Evolutionary conservation across 495 filamentous ascomycete species (phyloP).

Genomic region (Xylaria curta): DNA sequence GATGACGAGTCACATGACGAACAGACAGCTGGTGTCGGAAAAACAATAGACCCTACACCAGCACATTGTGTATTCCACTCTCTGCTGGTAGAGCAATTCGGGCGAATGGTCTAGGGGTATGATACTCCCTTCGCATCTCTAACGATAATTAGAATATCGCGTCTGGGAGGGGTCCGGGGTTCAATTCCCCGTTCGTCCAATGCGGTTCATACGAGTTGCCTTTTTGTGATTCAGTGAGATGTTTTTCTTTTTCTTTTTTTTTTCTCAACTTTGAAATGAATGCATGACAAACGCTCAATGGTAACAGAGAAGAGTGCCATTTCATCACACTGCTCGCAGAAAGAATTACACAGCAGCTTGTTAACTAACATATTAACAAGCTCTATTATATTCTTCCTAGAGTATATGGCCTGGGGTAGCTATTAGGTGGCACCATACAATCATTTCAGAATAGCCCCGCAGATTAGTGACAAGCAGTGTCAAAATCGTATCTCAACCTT

Average conservation of each 20-base stretch:
- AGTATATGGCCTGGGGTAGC: neutral
- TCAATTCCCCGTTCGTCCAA: constrained; percentile 33
- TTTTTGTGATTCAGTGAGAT: neutral
- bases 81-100: neutral
- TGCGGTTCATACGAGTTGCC: neutral
- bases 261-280: no score
- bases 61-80: neutral
- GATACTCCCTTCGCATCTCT: constrained; percentile 30
- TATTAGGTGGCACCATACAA: neutral
- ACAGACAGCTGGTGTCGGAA: neutral
- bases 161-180: constrained; percentile 31
- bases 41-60: neutral
- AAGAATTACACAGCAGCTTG: neutral
- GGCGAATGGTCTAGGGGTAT: constrained; percentile 33
- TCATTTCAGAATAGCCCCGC: neutral
- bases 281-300: neutral
- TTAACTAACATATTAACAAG: no score
- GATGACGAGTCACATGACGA: neutral
- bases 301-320: neutral
- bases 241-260: no score
- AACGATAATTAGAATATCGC: neutral
- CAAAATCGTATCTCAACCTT: neutral
- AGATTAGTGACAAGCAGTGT: neutral
- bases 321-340: neutral
- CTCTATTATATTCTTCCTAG: no score